Evolutionary conservation across 768 basidiomycete species (phyloP), one percentile per base, ranked within the genome.

Genomic region (Agaricus sinodeliciosus): DNA sequence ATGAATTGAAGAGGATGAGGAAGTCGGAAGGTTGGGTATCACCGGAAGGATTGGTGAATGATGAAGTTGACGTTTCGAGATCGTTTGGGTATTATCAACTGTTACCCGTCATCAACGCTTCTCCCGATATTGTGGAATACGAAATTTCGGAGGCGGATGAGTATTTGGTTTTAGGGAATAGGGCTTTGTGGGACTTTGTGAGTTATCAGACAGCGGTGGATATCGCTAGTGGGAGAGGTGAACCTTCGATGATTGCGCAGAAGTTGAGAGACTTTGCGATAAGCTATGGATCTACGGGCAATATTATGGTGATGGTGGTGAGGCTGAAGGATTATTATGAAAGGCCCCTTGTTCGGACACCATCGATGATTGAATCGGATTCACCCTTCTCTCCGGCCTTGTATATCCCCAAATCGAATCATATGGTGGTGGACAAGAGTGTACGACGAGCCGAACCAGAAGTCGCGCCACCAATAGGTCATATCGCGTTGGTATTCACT

Each of bases 251-350:
- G 62, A 96, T 96, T 4, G 92, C 96, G 0, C 94, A 97, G 72
- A 98, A 96, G 71, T 69, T 99, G 39, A 81, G 96, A 44, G 96
- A 99, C 65, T 90, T 97, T 57, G 93, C 96, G 7, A 90, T 99
- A 63, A 92, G 91, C 59, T 97, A 97, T 67, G 96, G 96, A 1
- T 91, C 94, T 15, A 84, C 89, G 50, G 91, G 90, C 12, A 90
- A 85, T 56, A 88, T 87, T 44, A 97, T 98, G 94, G 94, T 98
- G 70, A 98, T 98, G 95, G 93, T 97, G 34, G 81, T 98, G 59
- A 81, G 81, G 46, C 74, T 96, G 18, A 81, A 79, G 8, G 92
- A 90, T 62, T 45, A 42, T 8, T 39, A 54, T 36, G 52, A 54
- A 16, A 54, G 41, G 16, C 41, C 52, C 5, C 26, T 48, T 25